A percentile compares a stretch with the other conserved stretches of the same genome.
phyloP scores from a whole-genome alignment of 1,284 basidiomycete genomes.

The Malassezia sp. region DNA sequence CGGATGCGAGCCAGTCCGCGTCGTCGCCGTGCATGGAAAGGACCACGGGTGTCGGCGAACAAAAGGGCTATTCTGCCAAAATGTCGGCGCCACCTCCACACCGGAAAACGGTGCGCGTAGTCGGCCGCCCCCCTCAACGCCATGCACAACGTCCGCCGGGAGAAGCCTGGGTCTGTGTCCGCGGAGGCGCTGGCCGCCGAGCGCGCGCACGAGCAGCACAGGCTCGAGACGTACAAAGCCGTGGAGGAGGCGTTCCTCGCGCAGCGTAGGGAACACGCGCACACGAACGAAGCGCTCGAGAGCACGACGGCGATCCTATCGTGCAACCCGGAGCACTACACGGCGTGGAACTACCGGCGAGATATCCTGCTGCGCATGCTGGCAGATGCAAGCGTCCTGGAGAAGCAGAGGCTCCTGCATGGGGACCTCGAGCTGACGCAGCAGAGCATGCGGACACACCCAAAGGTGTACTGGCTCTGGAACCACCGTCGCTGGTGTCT shows the following conservation, averaged over 20 bases:
- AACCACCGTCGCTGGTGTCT: slow-evolving; percentile 45
- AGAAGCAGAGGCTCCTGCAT: slow-evolving; percentile 18
- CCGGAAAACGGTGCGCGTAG: too few relatives aligned
- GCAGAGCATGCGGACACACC: slow-evolving; percentile 36
- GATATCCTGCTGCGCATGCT: slow-evolving; percentile 27
- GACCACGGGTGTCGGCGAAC: neutral
- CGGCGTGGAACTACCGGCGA: slow-evolving; percentile 42
- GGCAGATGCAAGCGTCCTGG: neutral
- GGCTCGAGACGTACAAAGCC: slow-evolving; percentile 5
- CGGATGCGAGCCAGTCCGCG: slow-evolving; percentile 13
- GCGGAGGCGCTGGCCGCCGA: neutral
- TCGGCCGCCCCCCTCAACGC: neutral
- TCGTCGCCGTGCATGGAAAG: slow-evolving; percentile 1
- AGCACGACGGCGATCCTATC: slow-evolving; percentile 31
- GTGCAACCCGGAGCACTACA: slow-evolving; percentile 42
- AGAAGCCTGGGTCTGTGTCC: neutral
- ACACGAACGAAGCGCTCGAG: slow-evolving; percentile 17
- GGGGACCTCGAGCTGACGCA: slow-evolving; percentile 37
- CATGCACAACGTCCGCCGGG: slow-evolving; percentile 17
- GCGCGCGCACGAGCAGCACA: slow-evolving; percentile 2
- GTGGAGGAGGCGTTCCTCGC: slow-evolving; percentile 9
- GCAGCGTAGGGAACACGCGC: neutral
- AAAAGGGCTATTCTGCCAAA: neutral
- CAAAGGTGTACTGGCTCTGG: slow-evolving; percentile 47
- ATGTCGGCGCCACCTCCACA: neutral